phyloP scores from a whole-genome alignment of 148 eudicot species.

The Camellia japonica region DNA sequence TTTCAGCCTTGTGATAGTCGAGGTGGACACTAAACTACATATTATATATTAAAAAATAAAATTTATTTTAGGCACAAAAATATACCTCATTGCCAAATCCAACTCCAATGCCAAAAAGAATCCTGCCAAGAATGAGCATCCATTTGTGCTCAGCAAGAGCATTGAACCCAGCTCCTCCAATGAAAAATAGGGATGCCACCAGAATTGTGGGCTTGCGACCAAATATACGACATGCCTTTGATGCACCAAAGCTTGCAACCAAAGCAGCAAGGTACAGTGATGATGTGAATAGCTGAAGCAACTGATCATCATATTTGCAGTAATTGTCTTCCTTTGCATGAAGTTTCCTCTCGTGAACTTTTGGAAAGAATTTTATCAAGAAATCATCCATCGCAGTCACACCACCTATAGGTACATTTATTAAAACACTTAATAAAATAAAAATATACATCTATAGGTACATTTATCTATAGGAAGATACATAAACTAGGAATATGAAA shows the following conservation, averaged over 20 bases:
- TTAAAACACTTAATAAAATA: too few relatives aligned
- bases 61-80: too few relatives aligned
- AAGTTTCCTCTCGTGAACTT: constrained; percentile 8
- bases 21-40: too few relatives aligned
- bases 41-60: too few relatives aligned
- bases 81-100: too few relatives aligned
- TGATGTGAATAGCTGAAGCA: constrained; percentile 15
- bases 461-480: too few relatives aligned
- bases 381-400: constrained; percentile 15
- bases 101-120: too few relatives aligned
- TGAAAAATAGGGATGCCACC: constrained; percentile 30
- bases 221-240: constrained; percentile 40
- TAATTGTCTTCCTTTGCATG: constrained; percentile 19
- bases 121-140: too few relatives aligned
- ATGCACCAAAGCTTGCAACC: constrained; percentile 58
- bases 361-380: constrained; percentile 21
- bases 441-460: too few relatives aligned
- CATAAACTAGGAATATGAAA: too few relatives aligned
- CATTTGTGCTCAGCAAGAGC: constrained; percentile 4
- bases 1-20: too few relatives aligned
- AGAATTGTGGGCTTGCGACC: constrained; percentile 38
- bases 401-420: constrained; percentile 1
- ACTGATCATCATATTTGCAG: constrained; percentile 14
- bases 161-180: constrained; percentile 40
- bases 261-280: constrained; percentile 57